These are phyloP conservation scores for Besnoitia besnoiti DNA, from an alignment of 169 alveolate genomes.

Conservation along the genomic window DNA sequence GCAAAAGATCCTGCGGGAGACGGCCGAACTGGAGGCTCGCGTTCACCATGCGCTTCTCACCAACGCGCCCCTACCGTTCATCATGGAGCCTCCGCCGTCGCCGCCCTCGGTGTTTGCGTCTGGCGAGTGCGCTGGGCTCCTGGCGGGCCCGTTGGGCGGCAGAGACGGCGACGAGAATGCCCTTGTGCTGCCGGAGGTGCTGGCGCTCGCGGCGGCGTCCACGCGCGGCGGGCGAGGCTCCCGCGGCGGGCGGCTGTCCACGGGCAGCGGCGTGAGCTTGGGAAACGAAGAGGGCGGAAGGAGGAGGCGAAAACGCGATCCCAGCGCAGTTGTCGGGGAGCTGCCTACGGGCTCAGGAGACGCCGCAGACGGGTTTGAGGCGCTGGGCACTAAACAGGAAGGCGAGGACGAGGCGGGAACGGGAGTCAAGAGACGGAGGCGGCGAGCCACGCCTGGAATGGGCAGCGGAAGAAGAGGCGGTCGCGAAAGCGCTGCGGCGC, in stretches of 20 bases:
- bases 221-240: not conserved
- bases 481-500: constrained; percentile 1
- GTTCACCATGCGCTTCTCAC: constrained; percentile 19
- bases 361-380: too few relatives aligned
- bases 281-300: not conserved
- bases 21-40: constrained; percentile 8
- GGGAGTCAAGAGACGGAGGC: not conserved
- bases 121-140: constrained; percentile 4
- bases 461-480: constrained; percentile 5
- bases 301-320: not conserved
- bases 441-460: not conserved
- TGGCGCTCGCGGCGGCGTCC: not conserved
- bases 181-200: not conserved
- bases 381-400: too few relatives aligned
- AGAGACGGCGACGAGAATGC: not conserved
- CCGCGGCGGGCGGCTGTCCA: not conserved
- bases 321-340: not conserved
- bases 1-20: not conserved
- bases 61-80: not conserved
- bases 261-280: not conserved
- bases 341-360: too few relatives aligned
- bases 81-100: constrained; percentile 7
- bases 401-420: not conserved
- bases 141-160: not conserved
- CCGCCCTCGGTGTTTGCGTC: not conserved